A percentile compares a stretch with the other conserved stretches of the same genome.
phyloP scores from a whole-genome alignment of 2,329 filamentous ascomycete genomes.

The Conoideocrella luteorostrata region DNA sequence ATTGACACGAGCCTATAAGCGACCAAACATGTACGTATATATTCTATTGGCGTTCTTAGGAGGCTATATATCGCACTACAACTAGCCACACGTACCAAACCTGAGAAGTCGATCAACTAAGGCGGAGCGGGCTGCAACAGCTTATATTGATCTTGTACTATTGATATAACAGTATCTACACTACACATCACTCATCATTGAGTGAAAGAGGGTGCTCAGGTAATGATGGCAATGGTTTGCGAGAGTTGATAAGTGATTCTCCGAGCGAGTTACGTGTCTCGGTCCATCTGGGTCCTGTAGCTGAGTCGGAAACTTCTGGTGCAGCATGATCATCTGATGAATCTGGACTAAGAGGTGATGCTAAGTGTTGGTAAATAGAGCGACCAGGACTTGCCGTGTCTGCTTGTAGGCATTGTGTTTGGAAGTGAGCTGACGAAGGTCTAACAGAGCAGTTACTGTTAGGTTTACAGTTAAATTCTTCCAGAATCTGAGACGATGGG shows the following conservation, averaged over 20 bases:
- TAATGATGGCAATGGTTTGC: slow-evolving; percentile 34
- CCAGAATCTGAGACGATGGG: not conserved
- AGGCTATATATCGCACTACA: too few species aligned
- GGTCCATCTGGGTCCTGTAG: slow-evolving; percentile 1
- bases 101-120: too few species aligned
- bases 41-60: too few species aligned
- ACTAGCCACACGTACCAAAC: too few species aligned
- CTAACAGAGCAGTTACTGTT: not conserved
- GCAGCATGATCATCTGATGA: slow-evolving; percentile 12
- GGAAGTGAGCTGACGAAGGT: not conserved
- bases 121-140: too few species aligned
- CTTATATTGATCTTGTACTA: slow-evolving; percentile 21
- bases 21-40: not conserved
- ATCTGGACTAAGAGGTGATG: slow-evolving; percentile 20
- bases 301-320: slow-evolving; percentile 6
- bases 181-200: too few species aligned
- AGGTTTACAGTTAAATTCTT: not conserved
- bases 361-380: slow-evolving; percentile 18
- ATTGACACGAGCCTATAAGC: too few species aligned
- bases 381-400: slow-evolving; percentile 9
- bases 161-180: too few species aligned
- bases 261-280: slow-evolving; percentile 2
- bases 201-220: slow-evolving; percentile 16
- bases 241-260: slow-evolving; percentile 16
- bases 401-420: not conserved